Percentiles rank a stretch among this genome's conserved stretches.
Evolutionary conservation across 1,284 basidiomycete species (phyloP).

Genomic region (Malassezia japonica): DNA sequence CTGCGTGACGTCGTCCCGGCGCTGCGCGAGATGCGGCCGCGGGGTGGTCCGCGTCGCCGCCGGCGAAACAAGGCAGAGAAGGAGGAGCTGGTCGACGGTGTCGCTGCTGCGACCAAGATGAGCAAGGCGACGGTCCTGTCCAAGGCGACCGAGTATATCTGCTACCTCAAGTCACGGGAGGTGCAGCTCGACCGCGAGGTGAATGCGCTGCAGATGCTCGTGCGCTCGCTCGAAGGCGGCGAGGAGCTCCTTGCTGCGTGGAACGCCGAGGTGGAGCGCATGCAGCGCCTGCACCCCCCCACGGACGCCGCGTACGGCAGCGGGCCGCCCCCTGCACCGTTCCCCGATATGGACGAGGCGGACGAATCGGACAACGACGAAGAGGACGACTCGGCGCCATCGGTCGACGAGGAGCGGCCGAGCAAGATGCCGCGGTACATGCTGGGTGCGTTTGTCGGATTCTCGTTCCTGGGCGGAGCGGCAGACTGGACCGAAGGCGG

Average conservation of each 20-base stretch:
- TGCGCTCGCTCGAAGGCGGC: conserved; percentile 39
- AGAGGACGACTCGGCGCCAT: conserved; percentile 25
- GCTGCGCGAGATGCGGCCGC: conserved; percentile 51
- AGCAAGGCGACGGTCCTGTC: conserved; percentile 46
- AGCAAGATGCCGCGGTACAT: conserved; percentile 29
- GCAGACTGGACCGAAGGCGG: conserved; percentile 13
- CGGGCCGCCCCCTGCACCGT: conserved; percentile 21
- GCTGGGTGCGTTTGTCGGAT: conserved; percentile 36
- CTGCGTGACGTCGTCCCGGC: conserved; percentile 68
- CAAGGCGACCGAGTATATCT: conserved; percentile 47
- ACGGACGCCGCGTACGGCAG: neutral
- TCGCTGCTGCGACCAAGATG: conserved; percentile 45
- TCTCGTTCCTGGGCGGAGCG: conserved; percentile 35
- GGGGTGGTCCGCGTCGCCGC: conserved; percentile 26
- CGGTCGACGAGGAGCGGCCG: neutral
- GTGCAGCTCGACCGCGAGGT: conserved; percentile 34
- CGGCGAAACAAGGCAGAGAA: conserved; percentile 28
- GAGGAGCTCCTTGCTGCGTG: conserved; percentile 43
- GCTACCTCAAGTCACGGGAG: conserved; percentile 41
- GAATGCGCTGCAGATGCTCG: conserved; percentile 32
- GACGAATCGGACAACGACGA: conserved; percentile 26
- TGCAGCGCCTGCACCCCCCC: conserved; percentile 5
- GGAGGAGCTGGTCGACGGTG: conserved; percentile 42
- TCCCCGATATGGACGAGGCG: conserved; percentile 14
- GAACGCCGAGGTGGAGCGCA: conserved; percentile 36